phyloP scores from a whole-genome alignment of 2,329 filamentous ascomycete genomes.

The Albifimbria verrucaria region DNA sequence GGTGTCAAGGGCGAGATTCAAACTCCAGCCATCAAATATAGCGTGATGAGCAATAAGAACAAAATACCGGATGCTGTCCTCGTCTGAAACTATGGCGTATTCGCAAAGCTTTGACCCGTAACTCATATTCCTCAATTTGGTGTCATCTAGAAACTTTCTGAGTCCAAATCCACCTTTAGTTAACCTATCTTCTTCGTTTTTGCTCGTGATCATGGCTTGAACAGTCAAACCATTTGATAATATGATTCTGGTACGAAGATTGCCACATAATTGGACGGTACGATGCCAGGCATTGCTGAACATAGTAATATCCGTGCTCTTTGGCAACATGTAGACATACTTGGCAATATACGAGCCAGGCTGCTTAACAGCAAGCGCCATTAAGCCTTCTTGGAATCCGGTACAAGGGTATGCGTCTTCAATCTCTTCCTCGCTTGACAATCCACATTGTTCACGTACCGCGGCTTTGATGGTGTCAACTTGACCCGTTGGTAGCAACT shows the following conservation, averaged over 20 bases:
- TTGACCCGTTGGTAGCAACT: background rate
- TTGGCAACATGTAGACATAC: background rate
- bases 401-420: constrained; percentile 2
- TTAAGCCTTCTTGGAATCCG: background rate
- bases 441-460: background rate
- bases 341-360: background rate
- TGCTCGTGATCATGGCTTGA: background rate
- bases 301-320: background rate
- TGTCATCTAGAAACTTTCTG: no score
- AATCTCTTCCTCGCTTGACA: background rate
- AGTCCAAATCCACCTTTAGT: background rate
- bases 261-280: background rate
- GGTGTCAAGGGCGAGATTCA: constrained; percentile 29
- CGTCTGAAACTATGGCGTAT: background rate
- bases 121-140: no score
- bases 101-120: background rate
- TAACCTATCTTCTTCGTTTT: background rate
- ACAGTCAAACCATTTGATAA: no score
- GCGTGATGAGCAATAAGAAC: constrained; percentile 31
- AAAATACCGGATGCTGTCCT: constrained; percentile 3
- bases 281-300: background rate
- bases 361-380: background rate
- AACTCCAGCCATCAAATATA: constrained; percentile 50
- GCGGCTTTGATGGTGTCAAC: background rate
- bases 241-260: constrained; percentile 2